phyloP scores from a whole-genome alignment of 1,139 yeast genomes.

The Blastobotrys illinoisensis region DNA sequence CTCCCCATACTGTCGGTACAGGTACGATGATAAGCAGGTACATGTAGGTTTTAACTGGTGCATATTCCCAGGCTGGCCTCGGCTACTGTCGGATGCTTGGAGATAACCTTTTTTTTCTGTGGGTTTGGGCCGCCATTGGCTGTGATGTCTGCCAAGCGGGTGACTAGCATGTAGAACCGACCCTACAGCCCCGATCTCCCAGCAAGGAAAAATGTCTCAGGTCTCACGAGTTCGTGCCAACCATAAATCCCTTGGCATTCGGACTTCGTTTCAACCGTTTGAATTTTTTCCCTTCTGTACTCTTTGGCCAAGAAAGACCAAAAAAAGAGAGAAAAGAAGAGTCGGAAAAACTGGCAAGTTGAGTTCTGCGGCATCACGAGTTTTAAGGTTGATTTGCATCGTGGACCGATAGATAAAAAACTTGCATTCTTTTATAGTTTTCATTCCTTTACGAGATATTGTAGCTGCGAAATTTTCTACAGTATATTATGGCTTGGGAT shows the following conservation, averaged over 20 bases:
- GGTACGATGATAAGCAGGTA: too few relatives aligned
- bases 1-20: too few relatives aligned
- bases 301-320: neutral
- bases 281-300: neutral
- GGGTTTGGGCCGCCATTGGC: neutral
- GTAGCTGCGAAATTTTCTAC: neutral
- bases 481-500: conserved; percentile 28
- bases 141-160: neutral
- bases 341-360: neutral
- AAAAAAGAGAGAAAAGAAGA: neutral
- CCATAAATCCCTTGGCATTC: neutral
- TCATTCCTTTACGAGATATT: neutral
- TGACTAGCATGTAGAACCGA: neutral
- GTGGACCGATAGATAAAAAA: neutral
- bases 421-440: neutral
- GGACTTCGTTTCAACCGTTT: neutral
- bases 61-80: too few relatives aligned
- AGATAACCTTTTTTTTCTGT: neutral
- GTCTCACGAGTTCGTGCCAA: neutral
- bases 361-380: neutral
- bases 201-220: neutral
- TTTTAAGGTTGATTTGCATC: neutral
- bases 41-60: too few relatives aligned
- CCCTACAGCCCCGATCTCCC: neutral
- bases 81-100: neutral